phyloP scores from a whole-genome alignment of 2,329 filamentous ascomycete genomes.

The Aspergillus sergii region DNA sequence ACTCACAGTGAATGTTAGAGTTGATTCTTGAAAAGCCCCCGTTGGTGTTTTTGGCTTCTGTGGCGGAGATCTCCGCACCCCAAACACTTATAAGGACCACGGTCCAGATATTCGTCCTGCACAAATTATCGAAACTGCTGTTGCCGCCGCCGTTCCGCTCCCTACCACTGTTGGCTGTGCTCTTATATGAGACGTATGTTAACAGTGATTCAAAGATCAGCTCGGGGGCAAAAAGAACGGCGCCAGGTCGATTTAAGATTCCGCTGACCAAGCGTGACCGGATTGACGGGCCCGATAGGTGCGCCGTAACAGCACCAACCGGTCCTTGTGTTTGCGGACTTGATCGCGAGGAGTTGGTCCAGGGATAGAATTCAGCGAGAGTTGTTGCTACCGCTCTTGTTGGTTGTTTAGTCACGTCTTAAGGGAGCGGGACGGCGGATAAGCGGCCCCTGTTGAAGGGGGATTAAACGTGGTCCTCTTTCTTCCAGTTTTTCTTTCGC shows the following conservation, averaged over 20 bases:
- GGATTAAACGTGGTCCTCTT: not conserved
- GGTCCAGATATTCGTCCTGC: not conserved
- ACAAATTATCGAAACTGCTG: not conserved
- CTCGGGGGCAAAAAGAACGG: not conserved
- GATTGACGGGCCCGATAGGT: not conserved
- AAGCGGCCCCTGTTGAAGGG: constrained; percentile 9
- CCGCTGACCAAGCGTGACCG: not conserved
- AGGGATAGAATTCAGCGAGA: not conserved
- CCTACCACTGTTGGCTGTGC: not conserved
- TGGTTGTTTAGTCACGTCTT: constrained; percentile 6
- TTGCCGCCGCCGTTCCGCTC: not conserved
- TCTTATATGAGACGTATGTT: not conserved
- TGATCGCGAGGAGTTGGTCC: not conserved
- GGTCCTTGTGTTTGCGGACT: not conserved
- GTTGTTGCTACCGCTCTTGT: not conserved
- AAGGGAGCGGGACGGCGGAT: constrained; percentile 1
- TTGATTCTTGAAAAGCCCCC: not conserved
- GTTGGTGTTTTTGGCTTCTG: not conserved
- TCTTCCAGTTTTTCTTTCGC: not conserved
- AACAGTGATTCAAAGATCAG: not conserved
- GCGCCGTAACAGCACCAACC: not conserved
- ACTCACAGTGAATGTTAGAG: not conserved
- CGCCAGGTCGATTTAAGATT: not conserved
- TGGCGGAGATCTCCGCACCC: not conserved
- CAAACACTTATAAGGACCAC: not conserved